A percentile compares a stretch with the other conserved stretches of the same genome.
These are phyloP conservation scores for Neurospora pannonica DNA, from an alignment of 495 filamentous ascomycete genomes.

Conservation along the genomic window DNA sequence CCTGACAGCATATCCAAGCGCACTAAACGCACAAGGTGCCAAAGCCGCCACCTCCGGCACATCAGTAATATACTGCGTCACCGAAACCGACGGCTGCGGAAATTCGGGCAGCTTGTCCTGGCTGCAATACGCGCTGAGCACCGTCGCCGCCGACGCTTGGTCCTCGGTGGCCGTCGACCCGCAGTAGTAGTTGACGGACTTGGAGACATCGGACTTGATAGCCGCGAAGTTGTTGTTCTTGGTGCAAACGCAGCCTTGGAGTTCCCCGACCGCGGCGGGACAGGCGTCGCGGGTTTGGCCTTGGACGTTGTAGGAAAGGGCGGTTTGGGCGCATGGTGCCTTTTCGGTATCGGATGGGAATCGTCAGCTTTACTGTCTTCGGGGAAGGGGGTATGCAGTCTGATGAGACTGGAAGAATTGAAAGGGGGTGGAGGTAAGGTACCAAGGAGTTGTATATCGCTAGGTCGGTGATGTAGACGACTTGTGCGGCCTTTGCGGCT, in stretches of 20 bases:
- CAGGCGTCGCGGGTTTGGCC: slow-evolving; percentile 30
- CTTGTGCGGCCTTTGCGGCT: slow-evolving; percentile 2
- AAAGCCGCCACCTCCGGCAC: slow-evolving; percentile 30
- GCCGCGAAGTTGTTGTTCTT: slow-evolving; percentile 37
- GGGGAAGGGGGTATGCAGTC: neutral
- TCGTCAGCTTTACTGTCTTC: neutral
- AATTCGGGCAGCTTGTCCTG: slow-evolving; percentile 26
- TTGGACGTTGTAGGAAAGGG: slow-evolving; percentile 32
- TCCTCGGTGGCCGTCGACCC: slow-evolving; percentile 35
- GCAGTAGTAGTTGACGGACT: slow-evolving; percentile 30
- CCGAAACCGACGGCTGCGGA: slow-evolving; percentile 25
- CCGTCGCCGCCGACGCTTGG: slow-evolving; percentile 32
- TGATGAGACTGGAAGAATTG: neutral
- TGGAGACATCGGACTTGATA: slow-evolving; percentile 27
- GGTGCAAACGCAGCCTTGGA: slow-evolving; percentile 41
- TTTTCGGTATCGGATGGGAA: slow-evolving; percentile 12
- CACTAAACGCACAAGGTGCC: slow-evolving; percentile 34
- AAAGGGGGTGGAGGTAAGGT: neutral
- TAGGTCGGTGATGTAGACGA: slow-evolving; percentile 38
- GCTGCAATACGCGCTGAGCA: slow-evolving; percentile 39
- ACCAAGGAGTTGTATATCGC: slow-evolving; percentile 32
- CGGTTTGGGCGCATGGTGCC: slow-evolving; percentile 38
- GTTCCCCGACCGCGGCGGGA: slow-evolving; percentile 26
- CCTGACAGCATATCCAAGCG: slow-evolving; percentile 30
- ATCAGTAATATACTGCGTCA: slow-evolving; percentile 39